These are phyloP conservation scores for Phoma sp. DNA, from an alignment of 2,329 filamentous ascomycete species.

Conservation along the genomic window DNA sequence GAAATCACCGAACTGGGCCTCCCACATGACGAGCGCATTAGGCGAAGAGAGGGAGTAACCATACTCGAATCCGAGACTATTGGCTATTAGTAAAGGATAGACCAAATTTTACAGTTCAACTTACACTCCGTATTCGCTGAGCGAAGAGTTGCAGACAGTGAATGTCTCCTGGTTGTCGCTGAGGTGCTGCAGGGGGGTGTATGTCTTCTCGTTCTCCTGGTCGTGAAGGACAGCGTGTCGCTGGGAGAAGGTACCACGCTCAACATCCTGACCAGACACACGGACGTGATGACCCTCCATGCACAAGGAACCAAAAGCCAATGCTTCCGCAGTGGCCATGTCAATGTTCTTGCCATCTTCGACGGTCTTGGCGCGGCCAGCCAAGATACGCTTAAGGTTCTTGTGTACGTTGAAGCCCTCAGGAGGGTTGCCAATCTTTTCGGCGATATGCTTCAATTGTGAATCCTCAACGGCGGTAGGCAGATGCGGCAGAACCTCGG, in stretches of 20 bases:
- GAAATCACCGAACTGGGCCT: constrained; percentile 99
- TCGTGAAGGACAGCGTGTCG: constrained; percentile 97
- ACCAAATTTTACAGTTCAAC: constrained; percentile 31
- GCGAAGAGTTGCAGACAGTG: constrained; percentile 95
- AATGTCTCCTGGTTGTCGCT: constrained; percentile 93
- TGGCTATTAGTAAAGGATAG: constrained; percentile 30
- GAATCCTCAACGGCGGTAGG: constrained; percentile 80
- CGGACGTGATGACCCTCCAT: constrained; percentile 95
- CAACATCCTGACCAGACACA: constrained; percentile 97
- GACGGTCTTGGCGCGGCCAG: constrained; percentile 89
- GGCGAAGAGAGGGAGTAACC: constrained; percentile 97
- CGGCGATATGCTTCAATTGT: constrained; percentile 80
- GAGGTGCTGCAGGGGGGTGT: constrained; percentile 89
- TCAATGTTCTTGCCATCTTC: constrained; percentile 93
- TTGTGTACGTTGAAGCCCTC: constrained; percentile 89
- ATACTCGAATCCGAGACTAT: constrained; percentile 92
- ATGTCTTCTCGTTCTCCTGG: constrained; percentile 91
- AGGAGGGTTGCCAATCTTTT: constrained; percentile 78
- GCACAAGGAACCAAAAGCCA: constrained; percentile 91
- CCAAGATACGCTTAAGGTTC: constrained; percentile 96
- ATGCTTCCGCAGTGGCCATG: constrained; percentile 94
- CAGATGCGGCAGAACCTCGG: constrained; percentile 90
- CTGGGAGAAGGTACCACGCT: constrained; percentile 99
- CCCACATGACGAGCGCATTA: constrained; percentile 98
- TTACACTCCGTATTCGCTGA: constrained; percentile 73